Conservation (phyloP, 768 basidiomycete genomes). For the Leucosporidium creatinivorum region DNA sequence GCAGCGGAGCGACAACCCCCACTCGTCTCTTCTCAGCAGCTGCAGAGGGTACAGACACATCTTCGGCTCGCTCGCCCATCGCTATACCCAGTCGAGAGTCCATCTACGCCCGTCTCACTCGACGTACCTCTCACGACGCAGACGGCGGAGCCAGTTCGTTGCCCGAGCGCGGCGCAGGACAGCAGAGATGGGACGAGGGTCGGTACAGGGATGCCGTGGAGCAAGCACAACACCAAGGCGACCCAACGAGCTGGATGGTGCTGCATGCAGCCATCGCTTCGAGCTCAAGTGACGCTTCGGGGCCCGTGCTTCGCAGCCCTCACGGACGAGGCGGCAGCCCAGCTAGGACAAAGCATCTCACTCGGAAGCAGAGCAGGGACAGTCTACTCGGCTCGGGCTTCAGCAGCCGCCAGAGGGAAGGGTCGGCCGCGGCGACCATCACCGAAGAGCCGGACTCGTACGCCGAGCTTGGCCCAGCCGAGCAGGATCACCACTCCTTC, state of each 20-base stretch:
- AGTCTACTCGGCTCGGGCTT: not conserved
- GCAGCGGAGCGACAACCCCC: no score
- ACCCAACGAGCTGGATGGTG: conserved; percentile 8
- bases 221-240: conserved; percentile 2
- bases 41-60: no score
- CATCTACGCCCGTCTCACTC: not conserved
- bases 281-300: no score
- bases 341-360: not conserved
- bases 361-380: not conserved
- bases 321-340: not conserved
- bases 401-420: not conserved
- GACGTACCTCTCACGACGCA: not conserved
- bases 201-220: not conserved
- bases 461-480: not conserved
- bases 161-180: no score
- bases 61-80: not conserved
- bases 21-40: no score
- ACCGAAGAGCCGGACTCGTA: not conserved
- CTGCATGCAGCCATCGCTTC: not conserved
- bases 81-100: not conserved
- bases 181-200: no score
- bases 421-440: not conserved
- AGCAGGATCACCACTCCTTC: not conserved
- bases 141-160: not conserved
- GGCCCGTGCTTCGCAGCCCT: no score